phyloP scores from a whole-genome alignment of 1,284 basidiomycete genomes.

The Melampsora abietis-canadensis region DNA sequence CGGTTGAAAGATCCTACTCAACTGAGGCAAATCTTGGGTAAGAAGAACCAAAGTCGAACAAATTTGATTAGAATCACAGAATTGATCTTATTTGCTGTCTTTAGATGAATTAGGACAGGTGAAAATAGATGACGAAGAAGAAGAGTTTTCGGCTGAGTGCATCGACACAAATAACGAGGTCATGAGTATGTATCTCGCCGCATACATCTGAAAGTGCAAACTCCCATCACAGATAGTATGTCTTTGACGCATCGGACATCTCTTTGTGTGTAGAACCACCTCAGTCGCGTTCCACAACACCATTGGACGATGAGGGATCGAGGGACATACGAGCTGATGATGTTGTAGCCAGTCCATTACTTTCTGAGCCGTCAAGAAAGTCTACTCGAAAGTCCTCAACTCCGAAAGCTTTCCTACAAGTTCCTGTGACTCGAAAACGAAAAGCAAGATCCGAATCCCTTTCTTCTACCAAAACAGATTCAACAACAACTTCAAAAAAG shows the following conservation, averaged over 20 bases:
- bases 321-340: background rate
- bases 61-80: no score
- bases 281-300: background rate
- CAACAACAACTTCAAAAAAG: background rate
- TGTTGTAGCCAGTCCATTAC: background rate
- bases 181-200: no score
- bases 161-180: no score
- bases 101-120: no score
- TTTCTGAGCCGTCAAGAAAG: background rate
- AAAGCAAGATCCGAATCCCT: background rate
- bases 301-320: slow-evolving; percentile 3
- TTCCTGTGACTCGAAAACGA: background rate
- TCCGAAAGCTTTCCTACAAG: background rate
- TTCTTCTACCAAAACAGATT: slow-evolving; percentile 5
- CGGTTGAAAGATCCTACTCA: background rate
- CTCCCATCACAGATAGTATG: no score
- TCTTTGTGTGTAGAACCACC: background rate
- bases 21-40: background rate
- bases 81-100: no score
- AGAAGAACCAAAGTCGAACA: background rate
- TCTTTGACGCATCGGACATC: no score
- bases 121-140: no score
- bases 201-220: no score
- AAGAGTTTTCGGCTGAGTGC: no score
- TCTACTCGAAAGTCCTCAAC: background rate